Percentiles rank a stretch among this genome's conserved stretches.
phyloP scores from a whole-genome alignment of 768 basidiomycete species.

The Exidia glandulosa region DNA sequence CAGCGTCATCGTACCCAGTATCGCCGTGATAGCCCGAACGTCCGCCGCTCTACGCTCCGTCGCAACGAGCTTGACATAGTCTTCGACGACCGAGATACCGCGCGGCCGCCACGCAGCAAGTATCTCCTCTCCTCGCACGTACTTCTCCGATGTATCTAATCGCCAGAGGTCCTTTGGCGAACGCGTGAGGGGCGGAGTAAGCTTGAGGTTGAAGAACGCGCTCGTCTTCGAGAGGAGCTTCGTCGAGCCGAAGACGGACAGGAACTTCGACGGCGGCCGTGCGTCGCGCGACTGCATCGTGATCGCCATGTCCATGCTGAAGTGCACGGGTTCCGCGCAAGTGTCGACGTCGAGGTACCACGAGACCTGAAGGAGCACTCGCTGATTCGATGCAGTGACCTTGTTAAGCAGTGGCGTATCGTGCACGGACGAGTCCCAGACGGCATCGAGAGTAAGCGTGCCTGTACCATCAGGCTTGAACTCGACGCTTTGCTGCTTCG shows the following conservation, averaged over 20 bases:
- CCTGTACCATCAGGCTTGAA: conserved; percentile 83
- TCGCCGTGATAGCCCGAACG: conserved; percentile 77
- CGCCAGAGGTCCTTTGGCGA: conserved; percentile 88
- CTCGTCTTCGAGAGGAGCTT: conserved; percentile 72
- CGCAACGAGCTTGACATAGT: conserved; percentile 60
- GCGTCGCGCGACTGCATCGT: conserved; percentile 79
- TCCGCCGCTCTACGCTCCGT: conserved; percentile 73
- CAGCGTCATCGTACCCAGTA: conserved; percentile 30
- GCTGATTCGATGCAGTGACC: conserved; percentile 67
- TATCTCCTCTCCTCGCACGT: conserved; percentile 84
- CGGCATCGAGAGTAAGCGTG: conserved; percentile 49
- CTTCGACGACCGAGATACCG: conserved; percentile 81
- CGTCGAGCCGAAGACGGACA: conserved; percentile 65
- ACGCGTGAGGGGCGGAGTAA: conserved; percentile 76
- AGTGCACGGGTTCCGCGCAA: conserved; percentile 77
- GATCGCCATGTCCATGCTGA: conserved; percentile 78
- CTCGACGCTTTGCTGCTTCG: conserved; percentile 59
- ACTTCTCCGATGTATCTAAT: conserved; percentile 88
- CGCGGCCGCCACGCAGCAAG: conserved; percentile 79
- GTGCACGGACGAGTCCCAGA: conserved; percentile 93
- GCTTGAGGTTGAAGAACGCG: conserved; percentile 69
- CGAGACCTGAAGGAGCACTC: conserved; percentile 64
- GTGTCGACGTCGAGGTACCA: conserved; percentile 77
- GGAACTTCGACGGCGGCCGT: conserved; percentile 65
- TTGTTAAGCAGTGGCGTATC: conserved; percentile 78